Percentiles rank a stretch among this genome's conserved stretches.
These are phyloP conservation scores for California macrophylla DNA, from an alignment of 441 rosid species.

Conservation along the genomic window DNA sequence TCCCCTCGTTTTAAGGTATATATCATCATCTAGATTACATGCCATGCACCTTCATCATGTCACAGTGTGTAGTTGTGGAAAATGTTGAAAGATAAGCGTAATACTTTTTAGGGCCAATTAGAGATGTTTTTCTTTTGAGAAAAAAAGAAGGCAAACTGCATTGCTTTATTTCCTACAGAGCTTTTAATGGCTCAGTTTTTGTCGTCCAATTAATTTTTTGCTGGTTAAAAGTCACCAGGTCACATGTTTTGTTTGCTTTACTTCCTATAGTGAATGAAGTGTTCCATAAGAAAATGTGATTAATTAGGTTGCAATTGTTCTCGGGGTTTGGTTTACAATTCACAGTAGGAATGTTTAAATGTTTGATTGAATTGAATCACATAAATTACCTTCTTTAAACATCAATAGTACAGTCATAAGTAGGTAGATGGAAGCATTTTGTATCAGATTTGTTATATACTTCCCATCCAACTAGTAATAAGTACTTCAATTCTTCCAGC, in stretches of 20 bases:
- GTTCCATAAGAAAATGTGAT: neutral
- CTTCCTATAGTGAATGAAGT: neutral
- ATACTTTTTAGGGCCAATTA: neutral
- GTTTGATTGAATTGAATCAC: neutral
- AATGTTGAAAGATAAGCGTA: neutral
- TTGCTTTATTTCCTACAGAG: neutral
- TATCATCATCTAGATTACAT: slow-evolving; percentile 15
- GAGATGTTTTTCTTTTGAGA: too few relatives aligned
- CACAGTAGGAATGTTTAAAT: neutral
- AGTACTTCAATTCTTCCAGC: neutral
- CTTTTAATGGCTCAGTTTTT: neutral
- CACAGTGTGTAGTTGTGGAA: neutral
- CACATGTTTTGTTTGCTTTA: neutral
- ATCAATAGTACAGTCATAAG: neutral
- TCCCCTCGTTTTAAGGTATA: slow-evolving; percentile 54
- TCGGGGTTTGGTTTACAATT: neutral
- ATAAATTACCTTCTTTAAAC: neutral
- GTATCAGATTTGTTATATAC: too few relatives aligned
- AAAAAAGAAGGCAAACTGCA: neutral
- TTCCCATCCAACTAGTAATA: neutral
- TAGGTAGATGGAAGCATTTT: too few relatives aligned
- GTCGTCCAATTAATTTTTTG: neutral
- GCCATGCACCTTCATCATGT: neutral
- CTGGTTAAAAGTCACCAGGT: neutral
- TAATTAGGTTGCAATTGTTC: neutral